Evolutionary conservation across 345 rosid genomes (phyloP).

Genomic region (Streptanthus diversifolius): DNA sequence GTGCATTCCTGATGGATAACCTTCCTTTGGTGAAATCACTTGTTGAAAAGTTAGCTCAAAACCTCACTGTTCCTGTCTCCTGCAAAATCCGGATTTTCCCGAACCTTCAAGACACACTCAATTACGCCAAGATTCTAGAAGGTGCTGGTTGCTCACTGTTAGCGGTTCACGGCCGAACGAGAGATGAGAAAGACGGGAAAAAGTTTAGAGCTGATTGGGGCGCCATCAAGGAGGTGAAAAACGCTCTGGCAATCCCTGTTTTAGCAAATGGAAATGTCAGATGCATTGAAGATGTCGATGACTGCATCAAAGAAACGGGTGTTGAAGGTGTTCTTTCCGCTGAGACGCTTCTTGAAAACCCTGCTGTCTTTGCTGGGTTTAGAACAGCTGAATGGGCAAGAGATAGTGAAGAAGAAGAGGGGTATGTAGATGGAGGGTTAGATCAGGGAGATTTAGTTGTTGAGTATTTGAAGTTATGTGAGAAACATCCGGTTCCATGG

Average conservation of each 20-base stretch:
- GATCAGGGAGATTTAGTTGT: slow-evolving; percentile 72
- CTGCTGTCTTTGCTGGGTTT: slow-evolving; percentile 84
- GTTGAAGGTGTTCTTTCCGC: slow-evolving; percentile 95
- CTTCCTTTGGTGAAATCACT: slow-evolving; percentile 81
- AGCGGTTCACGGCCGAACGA: slow-evolving; percentile 89
- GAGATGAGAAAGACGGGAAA: slow-evolving; percentile 86
- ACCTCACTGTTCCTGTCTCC: slow-evolving; percentile 71
- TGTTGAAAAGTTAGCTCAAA: slow-evolving; percentile 67
- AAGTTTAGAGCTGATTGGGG: slow-evolving; percentile 78
- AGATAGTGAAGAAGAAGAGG: slow-evolving; percentile 41
- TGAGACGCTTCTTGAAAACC: slow-evolving; percentile 90
- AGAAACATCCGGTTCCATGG: slow-evolving; percentile 87
- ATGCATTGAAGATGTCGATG: slow-evolving; percentile 66
- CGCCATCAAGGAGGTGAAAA: slow-evolving; percentile 78
- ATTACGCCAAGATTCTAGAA: slow-evolving; percentile 86
- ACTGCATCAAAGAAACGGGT: slow-evolving; percentile 68
- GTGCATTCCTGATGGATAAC: slow-evolving; percentile 95
- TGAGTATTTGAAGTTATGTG: slow-evolving; percentile 83
- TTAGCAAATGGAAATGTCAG: slow-evolving; percentile 93
- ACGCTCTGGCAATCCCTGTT: slow-evolving; percentile 68
- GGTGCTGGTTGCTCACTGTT: slow-evolving; percentile 90
- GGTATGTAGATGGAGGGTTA: slow-evolving; percentile 47
- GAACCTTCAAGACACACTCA: slow-evolving; percentile 64
- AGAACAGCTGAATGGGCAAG: slow-evolving; percentile 61
- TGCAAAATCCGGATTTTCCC: slow-evolving; percentile 90